Evolutionary conservation across 2,329 filamentous ascomycete genomes (phyloP), one percentile per base, ranked within the genome.

Genomic region (Lojkania enalia): DNA sequence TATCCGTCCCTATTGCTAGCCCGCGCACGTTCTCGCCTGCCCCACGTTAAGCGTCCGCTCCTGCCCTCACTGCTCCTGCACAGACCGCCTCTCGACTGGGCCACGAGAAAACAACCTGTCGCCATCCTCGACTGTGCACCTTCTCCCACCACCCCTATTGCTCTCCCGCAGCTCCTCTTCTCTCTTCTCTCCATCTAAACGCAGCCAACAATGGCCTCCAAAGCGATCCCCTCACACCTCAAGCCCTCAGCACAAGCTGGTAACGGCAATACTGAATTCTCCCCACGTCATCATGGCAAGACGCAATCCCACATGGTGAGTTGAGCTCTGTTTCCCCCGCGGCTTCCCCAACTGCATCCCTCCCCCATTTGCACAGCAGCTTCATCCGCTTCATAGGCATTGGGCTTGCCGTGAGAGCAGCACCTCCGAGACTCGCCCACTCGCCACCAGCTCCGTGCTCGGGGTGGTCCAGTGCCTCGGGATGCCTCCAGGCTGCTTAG

Each of bases 281-380:
- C 79, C 60, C 77, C 79, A 59, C 84, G 85, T 69, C 88, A 89
- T 69, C 87, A 91, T 72, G 87, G 87, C 75, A 91, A 91, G 82
- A 87, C 86, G 59, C 86, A 87, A 72, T 90, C 86, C 50, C 87
- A 91, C 74, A 88, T 91, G 83, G 87, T 87, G 75, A 83, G 87
- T 84, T 46, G 29, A 41, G 6, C 36, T 49, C 35, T 48, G 27
- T 39, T 21, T 45, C 39, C 29, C 32, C 45, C 7, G 30, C 30
- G 11, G 9, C 23, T 33, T 16, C 16, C 9, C 30, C 11, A 15
- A 33, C 7, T 16, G 30, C 30, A 9, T 6, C 6, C 6, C 11
- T 16, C 11, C 14, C 30, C 30, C 30, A 27, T 9, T 27, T 27
- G 23, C 23, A 40, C 41, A 42, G 30, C 27, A n/a, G n/a, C n/a